phyloP scores from a whole-genome alignment of 2,329 filamentous ascomycete species.

The Moelleriella libera region DNA sequence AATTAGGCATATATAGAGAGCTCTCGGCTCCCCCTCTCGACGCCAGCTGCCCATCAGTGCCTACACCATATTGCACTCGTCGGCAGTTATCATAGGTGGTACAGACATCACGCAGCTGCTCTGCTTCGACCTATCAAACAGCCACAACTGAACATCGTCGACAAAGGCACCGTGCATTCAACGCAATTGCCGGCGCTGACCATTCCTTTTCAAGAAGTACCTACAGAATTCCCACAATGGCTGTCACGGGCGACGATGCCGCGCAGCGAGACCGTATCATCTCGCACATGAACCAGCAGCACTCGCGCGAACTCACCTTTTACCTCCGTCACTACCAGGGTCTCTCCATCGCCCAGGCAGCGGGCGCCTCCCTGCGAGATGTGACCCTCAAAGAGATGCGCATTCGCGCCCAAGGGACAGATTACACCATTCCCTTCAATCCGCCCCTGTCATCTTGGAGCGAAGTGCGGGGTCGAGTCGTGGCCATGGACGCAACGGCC shows the following conservation, averaged over 20 bases:
- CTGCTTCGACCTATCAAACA: no score
- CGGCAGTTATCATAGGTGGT: no score
- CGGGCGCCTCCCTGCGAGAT: conserved; percentile 44
- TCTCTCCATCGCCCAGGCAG: conserved; percentile 34
- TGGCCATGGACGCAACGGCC: conserved; percentile 51
- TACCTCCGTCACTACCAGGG: conserved; percentile 63
- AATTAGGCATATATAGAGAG: no score
- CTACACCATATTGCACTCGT: no score
- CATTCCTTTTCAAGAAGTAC: no score
- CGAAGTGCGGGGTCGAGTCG: conserved; percentile 55
- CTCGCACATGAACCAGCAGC: conserved; percentile 78
- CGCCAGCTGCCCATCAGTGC: no score
- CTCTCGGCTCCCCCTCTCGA: no score
- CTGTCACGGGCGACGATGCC: conserved; percentile 10
- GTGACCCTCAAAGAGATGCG: conserved; percentile 52
- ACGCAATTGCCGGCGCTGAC: no score
- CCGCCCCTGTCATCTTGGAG: conserved; percentile 56
- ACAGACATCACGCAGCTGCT: no score
- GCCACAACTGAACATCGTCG: no score
- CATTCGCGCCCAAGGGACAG: conserved; percentile 31
- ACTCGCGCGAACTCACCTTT: conserved; percentile 56
- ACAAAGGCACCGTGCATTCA: no score
- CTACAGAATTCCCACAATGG: conserved; percentile 6
- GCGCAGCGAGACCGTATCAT: conserved; percentile 31
- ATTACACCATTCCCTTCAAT: conserved; percentile 44